Percentiles rank a stretch among this genome's conserved stretches.
Conservation (phyloP, 192 early-diverging fungal genomes). For the Coemansia sp. region DNA sequence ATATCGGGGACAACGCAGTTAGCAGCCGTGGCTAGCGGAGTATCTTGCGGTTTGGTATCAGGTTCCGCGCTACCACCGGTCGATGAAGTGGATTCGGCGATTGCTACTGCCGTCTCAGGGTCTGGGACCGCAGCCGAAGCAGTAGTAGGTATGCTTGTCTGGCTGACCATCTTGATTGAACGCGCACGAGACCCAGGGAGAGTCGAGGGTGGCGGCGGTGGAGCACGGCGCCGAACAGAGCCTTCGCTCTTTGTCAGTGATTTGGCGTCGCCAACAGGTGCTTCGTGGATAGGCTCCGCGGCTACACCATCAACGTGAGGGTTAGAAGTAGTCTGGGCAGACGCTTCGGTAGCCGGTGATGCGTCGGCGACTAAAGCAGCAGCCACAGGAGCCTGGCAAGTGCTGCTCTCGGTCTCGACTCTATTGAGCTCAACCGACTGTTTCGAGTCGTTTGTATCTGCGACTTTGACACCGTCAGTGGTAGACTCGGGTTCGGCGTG, state of each 20-base stretch:
- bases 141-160: background rate
- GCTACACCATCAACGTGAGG: background rate
- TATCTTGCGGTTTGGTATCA: background rate
- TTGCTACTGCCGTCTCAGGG: background rate
- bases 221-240: conserved; percentile 41
- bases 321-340: background rate
- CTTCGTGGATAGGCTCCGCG: background rate
- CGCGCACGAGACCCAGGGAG: conserved; percentile 16
- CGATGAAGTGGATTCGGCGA: background rate
- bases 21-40: background rate
- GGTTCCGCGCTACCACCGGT: background rate
- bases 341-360: background rate
- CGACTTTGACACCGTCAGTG: background rate
- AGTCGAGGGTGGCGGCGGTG: conserved; percentile 33
- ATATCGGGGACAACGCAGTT: background rate
- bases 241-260: conserved; percentile 23
- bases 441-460: background rate
- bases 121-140: background rate
- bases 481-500: background rate
- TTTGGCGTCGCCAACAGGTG: background rate
- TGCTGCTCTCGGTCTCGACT: background rate
- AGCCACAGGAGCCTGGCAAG: conserved; percentile 10
- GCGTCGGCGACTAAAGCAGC: conserved; percentile 5
- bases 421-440: background rate
- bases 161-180: conserved; percentile 13